Evolutionary conservation across 352 stramenopile species (phyloP).

Genomic region (Blastocystis sp.): DNA sequence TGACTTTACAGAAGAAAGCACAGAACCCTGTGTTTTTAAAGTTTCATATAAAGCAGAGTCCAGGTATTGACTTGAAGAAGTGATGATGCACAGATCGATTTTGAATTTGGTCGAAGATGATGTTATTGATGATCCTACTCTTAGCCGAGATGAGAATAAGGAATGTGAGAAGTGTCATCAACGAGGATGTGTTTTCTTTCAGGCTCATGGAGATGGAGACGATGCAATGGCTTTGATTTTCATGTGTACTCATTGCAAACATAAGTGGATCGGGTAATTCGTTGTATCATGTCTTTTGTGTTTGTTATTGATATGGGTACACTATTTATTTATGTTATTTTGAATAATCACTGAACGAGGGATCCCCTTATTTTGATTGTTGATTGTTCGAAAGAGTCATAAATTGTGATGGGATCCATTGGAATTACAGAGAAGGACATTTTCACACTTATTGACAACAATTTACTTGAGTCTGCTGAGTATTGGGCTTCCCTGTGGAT

Average conservation of each 20-base stretch:
- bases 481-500: conserved; percentile 36
- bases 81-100: conserved; percentile 31
- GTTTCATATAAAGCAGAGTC: conserved; percentile 57
- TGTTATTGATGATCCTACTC: conserved; percentile 57
- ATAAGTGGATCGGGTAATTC: conserved; percentile 66
- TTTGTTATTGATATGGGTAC: no score
- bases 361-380: neutral
- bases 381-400: neutral
- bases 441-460: neutral
- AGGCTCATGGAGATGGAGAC: conserved; percentile 64
- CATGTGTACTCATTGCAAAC: conserved; percentile 65
- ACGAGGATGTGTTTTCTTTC: conserved; percentile 61
- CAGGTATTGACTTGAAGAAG: conserved; percentile 14
- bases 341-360: neutral
- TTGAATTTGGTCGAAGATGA: conserved; percentile 57
- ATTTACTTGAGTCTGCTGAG: conserved; percentile 28
- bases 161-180: conserved; percentile 54
- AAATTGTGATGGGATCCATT: neutral
- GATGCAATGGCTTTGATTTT: conserved; percentile 68
- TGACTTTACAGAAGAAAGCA: conserved; percentile 36
- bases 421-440: neutral
- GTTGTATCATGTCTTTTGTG: neutral
- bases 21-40: conserved; percentile 49
- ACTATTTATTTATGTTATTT: neutral
- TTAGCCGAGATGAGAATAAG: conserved; percentile 56